phyloP scores from a whole-genome alignment of 768 basidiomycete species.

The Leccinum subtestaceum region DNA sequence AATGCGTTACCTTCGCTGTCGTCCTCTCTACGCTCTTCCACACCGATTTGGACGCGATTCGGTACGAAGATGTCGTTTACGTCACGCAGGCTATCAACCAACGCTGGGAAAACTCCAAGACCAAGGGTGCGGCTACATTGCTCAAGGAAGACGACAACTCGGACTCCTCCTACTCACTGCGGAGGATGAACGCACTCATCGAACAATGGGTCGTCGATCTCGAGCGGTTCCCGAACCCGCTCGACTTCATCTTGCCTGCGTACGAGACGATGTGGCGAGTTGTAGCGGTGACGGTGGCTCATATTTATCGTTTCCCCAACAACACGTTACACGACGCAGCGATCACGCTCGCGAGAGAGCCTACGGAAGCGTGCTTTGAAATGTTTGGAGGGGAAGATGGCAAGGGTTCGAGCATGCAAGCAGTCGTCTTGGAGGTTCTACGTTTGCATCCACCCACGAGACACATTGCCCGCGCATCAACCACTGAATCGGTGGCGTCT shows the following conservation, averaged over 20 bases:
- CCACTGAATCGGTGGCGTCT: neutral
- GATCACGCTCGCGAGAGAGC: conserved; percentile 18
- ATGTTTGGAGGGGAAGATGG: conserved; percentile 12
- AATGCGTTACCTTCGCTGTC: conserved; percentile 41
- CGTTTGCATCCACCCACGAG: conserved; percentile 29
- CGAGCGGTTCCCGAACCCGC: conserved; percentile 32
- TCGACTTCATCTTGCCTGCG: conserved; percentile 56
- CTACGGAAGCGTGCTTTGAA: conserved; percentile 20
- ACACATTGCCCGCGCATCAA: conserved; percentile 21
- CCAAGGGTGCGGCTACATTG: conserved; percentile 8
- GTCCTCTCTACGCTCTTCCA: conserved; percentile 43
- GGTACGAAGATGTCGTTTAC: conserved; percentile 34
- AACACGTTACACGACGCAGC: conserved; percentile 27
- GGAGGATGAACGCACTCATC: conserved; percentile 29
- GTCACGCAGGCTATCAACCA: conserved; percentile 41
- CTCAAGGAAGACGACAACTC: conserved; percentile 9
- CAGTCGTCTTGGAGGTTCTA: conserved; percentile 28
- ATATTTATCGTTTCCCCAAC: conserved; percentile 23
- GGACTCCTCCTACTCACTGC: conserved; percentile 24
- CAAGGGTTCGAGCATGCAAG: conserved; percentile 18
- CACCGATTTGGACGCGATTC: conserved; percentile 29
- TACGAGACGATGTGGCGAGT: conserved; percentile 68
- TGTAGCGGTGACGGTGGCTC: conserved; percentile 45
- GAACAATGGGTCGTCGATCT: conserved; percentile 36
- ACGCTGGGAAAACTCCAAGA: conserved; percentile 27